These are phyloP conservation scores for Aphanomyces invadans DNA, from an alignment of 352 stramenopile genomes.

Conservation along the genomic window DNA sequence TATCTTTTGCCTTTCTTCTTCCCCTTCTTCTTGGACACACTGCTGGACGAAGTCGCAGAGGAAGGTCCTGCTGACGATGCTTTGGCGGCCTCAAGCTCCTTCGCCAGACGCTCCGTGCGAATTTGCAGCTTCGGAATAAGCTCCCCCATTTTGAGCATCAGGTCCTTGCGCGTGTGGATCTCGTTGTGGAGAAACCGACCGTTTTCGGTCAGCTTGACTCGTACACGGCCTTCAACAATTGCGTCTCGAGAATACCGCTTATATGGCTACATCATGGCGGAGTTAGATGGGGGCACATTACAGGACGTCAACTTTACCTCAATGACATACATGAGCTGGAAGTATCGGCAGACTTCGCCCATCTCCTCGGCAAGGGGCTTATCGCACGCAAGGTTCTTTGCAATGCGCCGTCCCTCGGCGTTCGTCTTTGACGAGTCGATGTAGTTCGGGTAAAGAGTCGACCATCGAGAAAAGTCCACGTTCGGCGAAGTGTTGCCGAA, in stretches of 20 bases:
- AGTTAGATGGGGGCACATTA: not conserved
- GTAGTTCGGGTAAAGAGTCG: conserved; percentile 83
- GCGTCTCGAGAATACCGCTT: conserved; percentile 82
- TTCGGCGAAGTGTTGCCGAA: conserved; percentile 28
- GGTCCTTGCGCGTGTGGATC: conserved; percentile 54
- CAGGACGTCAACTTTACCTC: conserved; percentile 47
- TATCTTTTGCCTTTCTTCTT: conserved; percentile 84
- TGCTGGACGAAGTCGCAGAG: conserved; percentile 28
- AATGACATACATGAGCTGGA: conserved; percentile 71
- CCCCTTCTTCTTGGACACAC: conserved; percentile 65
- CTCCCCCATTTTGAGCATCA: conserved; percentile 85
- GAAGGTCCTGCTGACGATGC: conserved; percentile 30
- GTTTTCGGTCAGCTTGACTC: conserved; percentile 61
- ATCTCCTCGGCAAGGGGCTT: conserved; percentile 69
- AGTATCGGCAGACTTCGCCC: conserved; percentile 74
- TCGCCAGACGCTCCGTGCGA: conserved; percentile 64
- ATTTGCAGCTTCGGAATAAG: conserved; percentile 79
- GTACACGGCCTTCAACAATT: conserved; percentile 58
- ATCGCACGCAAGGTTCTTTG: conserved; percentile 56
- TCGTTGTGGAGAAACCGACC: conserved; percentile 57
- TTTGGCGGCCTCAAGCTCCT: conserved; percentile 53
- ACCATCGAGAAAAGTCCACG: conserved; percentile 47
- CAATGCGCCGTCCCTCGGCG: conserved; percentile 63
- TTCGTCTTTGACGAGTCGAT: conserved; percentile 80
- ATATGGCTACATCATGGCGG: conserved; percentile 29